Conservation (phyloP, 148 eudicot genomes). For the Fagopyrum homotropicum region DNA sequence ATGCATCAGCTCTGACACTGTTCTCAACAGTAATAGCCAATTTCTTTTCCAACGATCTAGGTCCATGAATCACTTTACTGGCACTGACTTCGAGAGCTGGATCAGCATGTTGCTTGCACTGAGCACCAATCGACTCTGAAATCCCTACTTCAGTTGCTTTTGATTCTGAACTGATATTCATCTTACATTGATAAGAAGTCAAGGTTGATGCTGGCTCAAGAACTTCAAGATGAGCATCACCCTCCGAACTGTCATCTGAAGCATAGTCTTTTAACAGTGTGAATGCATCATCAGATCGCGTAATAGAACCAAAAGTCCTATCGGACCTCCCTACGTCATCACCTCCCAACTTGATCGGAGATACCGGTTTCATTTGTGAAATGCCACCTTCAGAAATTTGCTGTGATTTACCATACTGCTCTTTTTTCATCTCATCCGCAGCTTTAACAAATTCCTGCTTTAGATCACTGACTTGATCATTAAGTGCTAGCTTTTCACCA, state of each 20-base stretch:
- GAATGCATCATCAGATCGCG: constrained; percentile 42
- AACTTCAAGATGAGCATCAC: constrained; percentile 28
- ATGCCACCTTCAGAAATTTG: constrained; percentile 22
- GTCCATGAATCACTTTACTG: constrained; percentile 11
- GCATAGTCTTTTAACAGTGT: constrained; percentile 62
- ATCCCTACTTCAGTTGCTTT: constrained; percentile 19
- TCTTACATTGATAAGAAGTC: constrained; percentile 19
- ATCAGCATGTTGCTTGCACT: constrained; percentile 14
- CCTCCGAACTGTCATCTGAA: constrained; percentile 56
- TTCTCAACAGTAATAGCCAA: constrained; percentile 18
- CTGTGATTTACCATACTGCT: constrained; percentile 21
- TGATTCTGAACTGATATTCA: constrained; percentile 17
- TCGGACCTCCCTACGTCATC: constrained; percentile 23
- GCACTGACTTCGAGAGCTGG: constrained; percentile 16
- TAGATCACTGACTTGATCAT: constrained; percentile 19
- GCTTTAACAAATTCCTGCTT: constrained; percentile 21
- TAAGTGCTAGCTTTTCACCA: constrained; percentile 30
- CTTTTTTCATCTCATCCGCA: constrained; percentile 26
- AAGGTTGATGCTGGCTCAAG: constrained; percentile 23
- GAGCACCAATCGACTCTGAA: constrained; percentile 18
- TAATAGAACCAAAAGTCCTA: constrained; percentile 21
- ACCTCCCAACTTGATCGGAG: constrained; percentile 20
- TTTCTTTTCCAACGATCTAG: constrained; percentile 15
- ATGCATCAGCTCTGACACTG: constrained; percentile 22
- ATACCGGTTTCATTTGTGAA: constrained; percentile 18